Base-by-base conservation (phyloP, 257 asterid species). In the Eucommia ulmoides region DNA sequence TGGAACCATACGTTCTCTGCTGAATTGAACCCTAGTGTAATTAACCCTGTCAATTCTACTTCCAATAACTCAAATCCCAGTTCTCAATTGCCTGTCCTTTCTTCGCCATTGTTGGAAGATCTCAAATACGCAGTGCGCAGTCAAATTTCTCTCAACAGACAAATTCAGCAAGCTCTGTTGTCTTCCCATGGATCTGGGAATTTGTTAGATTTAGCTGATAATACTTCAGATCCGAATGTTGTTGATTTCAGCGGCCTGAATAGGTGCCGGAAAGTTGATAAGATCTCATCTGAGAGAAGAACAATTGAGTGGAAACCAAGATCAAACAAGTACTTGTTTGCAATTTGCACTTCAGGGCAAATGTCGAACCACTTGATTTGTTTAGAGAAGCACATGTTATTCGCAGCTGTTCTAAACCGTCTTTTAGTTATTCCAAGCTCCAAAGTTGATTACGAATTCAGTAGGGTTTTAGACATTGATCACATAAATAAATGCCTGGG, bases 351-450 rank as follows among this genome's bases (percentile, higher is more conserved):
- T 19, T 91, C 97, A 1, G 95, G 99, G 11, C 99, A 91, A 68
- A 86, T 91, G 95, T 91, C 97, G 1, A 91, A 91, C 64, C 99
- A 77, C 72, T 72, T 91, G 82, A 83, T 86, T 61, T 91, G 99
- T 67, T 67, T 91, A 57, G 99, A 86, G 79, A 91, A 83, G 76
- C 99, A 86, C 52, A 83, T 83, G 95, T 77, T 86, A 62, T 91
- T 91, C 29, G 99, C 99, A 0, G 94, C 99, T 22, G 23, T 79
- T 72, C 78, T 91, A 52, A 75, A 75, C 47, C 78, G 99, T 19
- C 41, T 83, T 18, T 63, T 91, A 74, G 93, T 91, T 42, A 79
- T 91, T 61, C 99, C 95, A 0, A 91, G 97, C 66, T 58, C 89
- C 6, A 83, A 74, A 65, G 91, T 91, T 49, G 99, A 91, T 70